Percentiles rank a stretch among this genome's conserved stretches.
phyloP scores from a whole-genome alignment of 768 basidiomycete genomes.

The Xanthoconium stramineum region DNA sequence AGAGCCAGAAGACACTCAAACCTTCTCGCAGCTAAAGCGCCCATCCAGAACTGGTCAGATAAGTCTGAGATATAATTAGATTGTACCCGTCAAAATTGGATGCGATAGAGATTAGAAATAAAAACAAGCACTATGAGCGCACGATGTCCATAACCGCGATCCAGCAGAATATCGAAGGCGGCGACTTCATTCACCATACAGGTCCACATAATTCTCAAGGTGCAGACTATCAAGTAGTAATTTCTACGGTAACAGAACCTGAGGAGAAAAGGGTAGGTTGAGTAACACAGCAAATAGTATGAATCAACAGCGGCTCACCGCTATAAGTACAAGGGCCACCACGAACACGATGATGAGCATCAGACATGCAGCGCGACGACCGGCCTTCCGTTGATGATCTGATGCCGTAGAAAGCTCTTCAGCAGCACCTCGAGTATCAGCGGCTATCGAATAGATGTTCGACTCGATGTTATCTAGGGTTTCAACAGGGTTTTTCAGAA shows the following conservation, averaged over 20 bases:
- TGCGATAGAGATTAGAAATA: conserved; percentile 26
- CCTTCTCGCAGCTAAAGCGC: background rate
- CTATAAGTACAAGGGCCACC: conserved; percentile 82
- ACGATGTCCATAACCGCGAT: conserved; percentile 14
- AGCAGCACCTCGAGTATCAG: conserved; percentile 77
- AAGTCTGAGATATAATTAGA: background rate
- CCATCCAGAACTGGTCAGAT: background rate
- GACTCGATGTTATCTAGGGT: conserved; percentile 87
- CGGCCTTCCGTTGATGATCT: conserved; percentile 93
- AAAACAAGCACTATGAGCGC: conserved; percentile 18
- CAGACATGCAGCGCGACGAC: conserved; percentile 83
- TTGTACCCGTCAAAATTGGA: background rate
- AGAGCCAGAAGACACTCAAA: too few relatives aligned
- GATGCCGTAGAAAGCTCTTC: conserved; percentile 86
- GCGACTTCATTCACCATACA: conserved; percentile 9
- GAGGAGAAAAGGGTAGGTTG: background rate
- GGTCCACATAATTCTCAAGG: background rate
- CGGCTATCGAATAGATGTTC: conserved; percentile 84
- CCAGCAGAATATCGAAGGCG: background rate
- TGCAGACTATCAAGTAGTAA: background rate
- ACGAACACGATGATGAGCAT: conserved; percentile 87
- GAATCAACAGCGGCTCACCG: conserved; percentile 56
- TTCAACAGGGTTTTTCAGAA: background rate
- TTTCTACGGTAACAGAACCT: conserved; percentile 28
- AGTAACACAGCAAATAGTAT: background rate